Base-by-base conservation (phyloP, 495 filamentous ascomycete species). In the Aspergillus avenaceus region DNA sequence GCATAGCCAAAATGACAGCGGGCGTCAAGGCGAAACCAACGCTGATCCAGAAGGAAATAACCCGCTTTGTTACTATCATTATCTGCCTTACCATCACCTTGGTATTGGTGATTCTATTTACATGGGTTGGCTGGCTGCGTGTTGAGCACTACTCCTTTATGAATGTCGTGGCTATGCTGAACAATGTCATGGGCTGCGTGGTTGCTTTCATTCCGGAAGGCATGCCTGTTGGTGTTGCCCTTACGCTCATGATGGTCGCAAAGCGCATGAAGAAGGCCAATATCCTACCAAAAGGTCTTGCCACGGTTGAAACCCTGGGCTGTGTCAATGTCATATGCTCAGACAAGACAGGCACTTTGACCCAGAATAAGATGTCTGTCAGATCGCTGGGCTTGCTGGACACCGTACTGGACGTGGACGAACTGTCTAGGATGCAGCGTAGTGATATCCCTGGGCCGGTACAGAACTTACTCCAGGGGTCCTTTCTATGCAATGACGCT, bases 141-240 rank as follows among this genome's bases (percentile, higher is more conserved):
- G 79, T 69, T 31, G 62, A 68, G 8, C 73, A 91, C 56, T 79
- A 78, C 0, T 54, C 60, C 32, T 90, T 80, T 74, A 90, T 91
- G 63, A 81, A 76, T 46, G 84, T 87, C 6, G 78, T 84, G 1
- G 75, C 76, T 7, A 71, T 88, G 50, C 80, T 90, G 41, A 83
- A 87, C 26, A 73, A 76, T 56, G 81, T 81, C 51, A 84, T 90
- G 54, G 79, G 78, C 12, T 81, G 84, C 18, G 83, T 84, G 3
- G 80, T 88, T 8, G 86, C 85, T 23, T 88, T 88, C 61, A 85
- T 90, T 42, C 85, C 85, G 0, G 84, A 87, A 52, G 85, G 84
- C 18, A 70, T 88, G 2, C 85, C 85, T 0, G 82, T 90, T 27
- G 83, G 80, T 12, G 64, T 87, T n/a, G 83, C 84, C 0, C 72